These are phyloP conservation scores for Globisporangium barbulae DNA, from an alignment of 352 stramenopile species.

Conservation along the genomic window DNA sequence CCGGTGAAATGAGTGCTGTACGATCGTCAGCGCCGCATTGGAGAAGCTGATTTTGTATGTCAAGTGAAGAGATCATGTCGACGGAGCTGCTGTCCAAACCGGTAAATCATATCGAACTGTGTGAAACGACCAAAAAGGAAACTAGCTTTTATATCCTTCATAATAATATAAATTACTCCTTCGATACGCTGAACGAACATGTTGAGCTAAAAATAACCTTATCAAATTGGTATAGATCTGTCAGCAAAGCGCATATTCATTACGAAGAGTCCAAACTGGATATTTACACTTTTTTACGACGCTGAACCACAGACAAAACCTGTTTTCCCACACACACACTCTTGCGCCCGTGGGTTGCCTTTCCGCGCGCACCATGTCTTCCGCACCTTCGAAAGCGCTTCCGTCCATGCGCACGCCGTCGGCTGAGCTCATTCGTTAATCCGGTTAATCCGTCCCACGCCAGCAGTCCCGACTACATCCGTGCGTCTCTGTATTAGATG, in stretches of 20 bases:
- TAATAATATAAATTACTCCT: neutral
- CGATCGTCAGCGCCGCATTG: neutral
- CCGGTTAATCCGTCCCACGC: neutral
- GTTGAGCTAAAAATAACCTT: neutral
- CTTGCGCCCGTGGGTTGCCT: neutral
- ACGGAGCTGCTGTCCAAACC: too few relatives aligned
- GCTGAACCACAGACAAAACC: slow-evolving; percentile 1
- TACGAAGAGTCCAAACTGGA: neutral
- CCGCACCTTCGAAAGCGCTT: neutral
- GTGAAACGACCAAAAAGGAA: neutral
- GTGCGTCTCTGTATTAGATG: neutral
- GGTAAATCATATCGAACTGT: neutral
- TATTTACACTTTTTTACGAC: neutral
- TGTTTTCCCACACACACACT: slow-evolving; percentile 2
- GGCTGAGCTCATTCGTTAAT: neutral
- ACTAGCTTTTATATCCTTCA: neutral
- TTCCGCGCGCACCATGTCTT: neutral
- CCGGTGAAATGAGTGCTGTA: neutral
- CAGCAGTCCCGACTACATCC: neutral
- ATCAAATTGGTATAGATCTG: neutral
- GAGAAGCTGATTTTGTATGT: too few relatives aligned
- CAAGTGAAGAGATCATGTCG: too few relatives aligned
- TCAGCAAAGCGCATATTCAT: neutral
- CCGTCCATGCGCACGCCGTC: neutral
- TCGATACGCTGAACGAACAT: neutral